Evolutionary conservation across 139 green algal genomes (phyloP), one percentile per base, ranked within the genome.

Genomic region (Chlamydomonas sp.): DNA sequence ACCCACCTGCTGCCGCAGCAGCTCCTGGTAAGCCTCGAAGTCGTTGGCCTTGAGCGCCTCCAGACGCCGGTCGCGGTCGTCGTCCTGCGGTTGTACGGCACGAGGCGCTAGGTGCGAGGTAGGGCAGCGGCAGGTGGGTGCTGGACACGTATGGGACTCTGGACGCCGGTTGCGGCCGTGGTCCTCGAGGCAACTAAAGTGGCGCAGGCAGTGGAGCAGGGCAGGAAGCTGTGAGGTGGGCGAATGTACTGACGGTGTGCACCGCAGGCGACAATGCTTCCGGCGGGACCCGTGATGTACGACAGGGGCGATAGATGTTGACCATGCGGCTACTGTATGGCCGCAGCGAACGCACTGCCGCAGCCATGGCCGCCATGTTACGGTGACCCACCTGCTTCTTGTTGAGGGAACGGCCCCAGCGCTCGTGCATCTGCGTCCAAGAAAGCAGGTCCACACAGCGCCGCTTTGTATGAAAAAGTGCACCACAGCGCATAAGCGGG

Each of bases 21-120:
- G 90, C 87, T 97, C 95, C 90, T 98, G 93, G 93, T 99, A 99
- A 17, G 95, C 95, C 89, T 99, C 97, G 89, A 99, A 97, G 90
- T 99, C 97, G 88, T 99, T 97, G 31, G 95, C 96, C 90, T 97
- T 94, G 77, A 97, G 90, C 16, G 94, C 94, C 83, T 97, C 93
- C 80, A 97, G 79, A 85, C 94, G 91, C 73, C 85, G 80, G 31
- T 74, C 81, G 68, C 80, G 85, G 78, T 93, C 90, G 75, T 93
- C 90, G 15, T 90, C 90, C 76, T 89, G 67, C 0, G 71, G 59
- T 2, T 31, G 12, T 6, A 77, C 12, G 7, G 12, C 72, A 17
- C 7, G 8, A 60, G 5, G 10, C 17, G 8, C 5, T 77, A 31
- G 72, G n/a, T 67, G 12, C 6, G 72, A 12, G 12, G 5, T 77